phyloP scores from a whole-genome alignment of 352 stramenopile genomes.

The Pythium aquatile region DNA sequence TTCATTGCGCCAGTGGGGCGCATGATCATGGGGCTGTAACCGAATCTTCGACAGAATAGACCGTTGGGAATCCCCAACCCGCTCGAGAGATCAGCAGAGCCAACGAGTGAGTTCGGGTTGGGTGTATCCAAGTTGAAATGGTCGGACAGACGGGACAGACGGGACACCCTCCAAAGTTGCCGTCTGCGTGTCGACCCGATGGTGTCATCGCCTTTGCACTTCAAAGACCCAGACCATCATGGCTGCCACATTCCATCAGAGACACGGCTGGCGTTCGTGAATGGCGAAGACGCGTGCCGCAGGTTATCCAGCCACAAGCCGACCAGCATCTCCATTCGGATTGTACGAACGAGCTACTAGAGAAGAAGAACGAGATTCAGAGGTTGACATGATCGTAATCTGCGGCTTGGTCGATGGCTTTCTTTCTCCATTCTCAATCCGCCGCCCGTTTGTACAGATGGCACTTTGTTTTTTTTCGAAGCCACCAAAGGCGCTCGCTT shows the following conservation, averaged over 20 bases:
- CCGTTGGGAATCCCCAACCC: slow-evolving; percentile 25
- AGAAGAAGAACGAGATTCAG: not conserved
- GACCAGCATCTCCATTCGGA: not conserved
- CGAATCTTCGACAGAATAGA: slow-evolving; percentile 38
- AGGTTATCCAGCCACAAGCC: no score
- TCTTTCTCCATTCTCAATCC: not conserved
- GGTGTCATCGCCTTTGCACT: slow-evolving; percentile 24
- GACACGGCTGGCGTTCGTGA: not conserved
- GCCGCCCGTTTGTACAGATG: not conserved
- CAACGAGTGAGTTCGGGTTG: not conserved
- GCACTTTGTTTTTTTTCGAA: slow-evolving; percentile 19
- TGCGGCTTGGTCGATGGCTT: not conserved
- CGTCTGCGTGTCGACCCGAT: slow-evolving; percentile 7
- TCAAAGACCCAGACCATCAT: slow-evolving; percentile 20
- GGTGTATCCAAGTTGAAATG: slow-evolving; percentile 8
- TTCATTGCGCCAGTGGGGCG: not conserved
- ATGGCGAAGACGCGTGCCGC: no score
- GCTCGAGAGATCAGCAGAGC: slow-evolving; percentile 12
- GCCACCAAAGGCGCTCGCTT: not conserved
- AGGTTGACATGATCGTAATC: not conserved
- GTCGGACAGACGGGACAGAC: not conserved
- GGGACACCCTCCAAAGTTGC: not conserved
- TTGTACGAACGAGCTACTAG: no score
- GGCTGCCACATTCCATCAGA: not conserved
- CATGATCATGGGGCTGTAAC: slow-evolving; percentile 21